Conservation (phyloP, 2,329 filamentous ascomycete genomes). For the Neoascochyta sp. region DNA sequence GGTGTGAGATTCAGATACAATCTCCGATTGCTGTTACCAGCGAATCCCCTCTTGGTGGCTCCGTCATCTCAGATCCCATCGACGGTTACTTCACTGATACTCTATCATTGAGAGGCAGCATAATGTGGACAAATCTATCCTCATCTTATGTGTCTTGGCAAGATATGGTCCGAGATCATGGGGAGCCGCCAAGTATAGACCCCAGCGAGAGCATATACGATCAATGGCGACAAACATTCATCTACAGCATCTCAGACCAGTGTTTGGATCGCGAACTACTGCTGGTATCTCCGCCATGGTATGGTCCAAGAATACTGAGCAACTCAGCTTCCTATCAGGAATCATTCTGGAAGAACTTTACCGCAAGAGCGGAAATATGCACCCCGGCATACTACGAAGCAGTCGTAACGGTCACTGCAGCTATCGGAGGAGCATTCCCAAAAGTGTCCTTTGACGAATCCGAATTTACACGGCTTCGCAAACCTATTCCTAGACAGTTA, state of each 20-base stretch:
- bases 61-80: neutral
- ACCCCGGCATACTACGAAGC: conserved; percentile 8
- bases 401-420: conserved; percentile 5
- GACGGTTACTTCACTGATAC: neutral
- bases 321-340: conserved; percentile 1
- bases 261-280: conserved; percentile 1
- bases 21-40: neutral
- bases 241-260: conserved; percentile 1
- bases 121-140: conserved; percentile 4
- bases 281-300: conserved; percentile 4
- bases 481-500: neutral
- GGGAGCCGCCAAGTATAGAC: neutral
- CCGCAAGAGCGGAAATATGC: conserved; percentile 8
- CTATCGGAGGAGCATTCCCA: conserved; percentile 2
- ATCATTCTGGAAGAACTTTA: conserved; percentile 2
- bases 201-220: neutral
- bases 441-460: conserved; percentile 2
- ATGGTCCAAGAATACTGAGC: conserved; percentile 2
- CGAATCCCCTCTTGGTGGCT: neutral
- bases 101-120: neutral
- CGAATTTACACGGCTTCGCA: conserved; percentile 3
- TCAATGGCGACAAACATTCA: neutral
- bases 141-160: conserved; percentile 2
- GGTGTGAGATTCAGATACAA: conserved; percentile 3
- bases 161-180: neutral